Evolutionary conservation across 345 rosid genomes (phyloP).

Genomic region (Iberis pinnata): DNA sequence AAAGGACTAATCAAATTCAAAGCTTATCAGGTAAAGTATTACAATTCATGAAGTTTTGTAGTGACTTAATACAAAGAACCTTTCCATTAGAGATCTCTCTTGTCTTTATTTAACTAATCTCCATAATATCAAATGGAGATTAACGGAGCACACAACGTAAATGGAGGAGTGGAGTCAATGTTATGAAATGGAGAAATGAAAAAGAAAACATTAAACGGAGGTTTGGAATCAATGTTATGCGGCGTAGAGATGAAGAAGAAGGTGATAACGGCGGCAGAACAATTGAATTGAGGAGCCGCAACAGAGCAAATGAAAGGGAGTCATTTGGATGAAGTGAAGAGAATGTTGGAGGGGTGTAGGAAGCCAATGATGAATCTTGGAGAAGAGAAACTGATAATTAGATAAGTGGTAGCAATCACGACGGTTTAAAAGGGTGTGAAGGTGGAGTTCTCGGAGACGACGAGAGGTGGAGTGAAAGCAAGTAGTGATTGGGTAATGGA

Average conservation of each 20-base stretch:
- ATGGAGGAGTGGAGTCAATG: too few species aligned
- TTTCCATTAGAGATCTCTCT: too few species aligned
- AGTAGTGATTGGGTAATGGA: constrained; percentile 88
- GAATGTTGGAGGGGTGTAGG: constrained; percentile 64
- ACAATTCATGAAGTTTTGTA: too few species aligned
- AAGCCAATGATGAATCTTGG: constrained; percentile 54
- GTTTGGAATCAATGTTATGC: constrained; percentile 30
- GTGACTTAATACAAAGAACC: too few species aligned
- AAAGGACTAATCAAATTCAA: constrained; percentile 95
- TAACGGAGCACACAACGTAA: too few species aligned
- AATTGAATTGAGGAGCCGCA: constrained; percentile 58
- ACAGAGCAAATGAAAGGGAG: constrained; percentile 77
- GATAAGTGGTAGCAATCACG: constrained; percentile 63
- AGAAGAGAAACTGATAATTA: constrained; percentile 70
- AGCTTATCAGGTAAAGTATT: constrained; percentile 83
- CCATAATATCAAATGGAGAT: too few species aligned
- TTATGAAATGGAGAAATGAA: too few species aligned
- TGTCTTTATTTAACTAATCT: too few species aligned
- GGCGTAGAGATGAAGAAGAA: constrained; percentile 23
- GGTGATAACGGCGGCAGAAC: constrained; percentile 34
- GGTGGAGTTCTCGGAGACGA: constrained; percentile 49
- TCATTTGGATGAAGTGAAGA: constrained; percentile 73
- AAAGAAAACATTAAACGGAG: too few species aligned
- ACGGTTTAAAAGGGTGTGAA: constrained; percentile 26
- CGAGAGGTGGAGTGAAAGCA: constrained; percentile 55